Evolutionary conservation across 2,329 filamentous ascomycete genomes (phyloP), one percentile per base, ranked within the genome.

Genomic region (Arthrobotrys conoides): DNA sequence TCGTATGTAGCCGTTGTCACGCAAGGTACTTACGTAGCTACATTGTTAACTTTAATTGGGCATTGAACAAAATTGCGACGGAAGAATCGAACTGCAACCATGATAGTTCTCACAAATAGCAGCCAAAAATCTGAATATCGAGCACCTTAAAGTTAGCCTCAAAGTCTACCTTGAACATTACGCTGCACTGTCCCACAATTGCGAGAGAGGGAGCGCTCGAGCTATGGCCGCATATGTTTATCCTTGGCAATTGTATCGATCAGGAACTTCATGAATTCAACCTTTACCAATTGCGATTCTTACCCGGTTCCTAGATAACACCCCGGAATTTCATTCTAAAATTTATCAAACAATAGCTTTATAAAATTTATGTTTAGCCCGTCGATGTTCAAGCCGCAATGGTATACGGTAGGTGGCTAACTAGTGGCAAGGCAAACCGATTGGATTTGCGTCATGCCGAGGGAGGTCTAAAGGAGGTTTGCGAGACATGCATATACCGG

Each of bases 401-500:
- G 12, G 16, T 12, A 5, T 46, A 20, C 3, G 33, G 27, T n/a
- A 14, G 33, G 27, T n/a, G 41, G 16, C 41, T 5, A 16, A 14
- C 41, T n/a, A 46, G n/a, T n/a, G n/a, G n/a, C n/a, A n/a, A n/a
- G n/a, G n/a, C n/a, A n/a, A n/a, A n/a, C n/a, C n/a, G n/a, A n/a
- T n/a, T n/a, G 2, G 16, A 18, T 22, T 30, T 18, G 41, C 49
- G 59, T 72, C 59, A 72, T 71, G 33, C 41, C 49, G 14, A 22
- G 22, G 61, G 22, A 61, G 24, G 48, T 14, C n/a, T 41, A 18
- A 20, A 20, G 44, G 41, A 30, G 46, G 10, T 24, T 73, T 53
- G 70, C 70, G 24, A 67, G 63, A 68, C 70, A 73, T 68, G 63
- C 70, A 68, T 73, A 46, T 20, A 22, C 22, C 51, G 27, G 27